Evolutionary conservation across 2,329 filamentous ascomycete species (phyloP), one percentile per base, ranked within the genome.

Genomic region (Penicillium sp.): DNA sequence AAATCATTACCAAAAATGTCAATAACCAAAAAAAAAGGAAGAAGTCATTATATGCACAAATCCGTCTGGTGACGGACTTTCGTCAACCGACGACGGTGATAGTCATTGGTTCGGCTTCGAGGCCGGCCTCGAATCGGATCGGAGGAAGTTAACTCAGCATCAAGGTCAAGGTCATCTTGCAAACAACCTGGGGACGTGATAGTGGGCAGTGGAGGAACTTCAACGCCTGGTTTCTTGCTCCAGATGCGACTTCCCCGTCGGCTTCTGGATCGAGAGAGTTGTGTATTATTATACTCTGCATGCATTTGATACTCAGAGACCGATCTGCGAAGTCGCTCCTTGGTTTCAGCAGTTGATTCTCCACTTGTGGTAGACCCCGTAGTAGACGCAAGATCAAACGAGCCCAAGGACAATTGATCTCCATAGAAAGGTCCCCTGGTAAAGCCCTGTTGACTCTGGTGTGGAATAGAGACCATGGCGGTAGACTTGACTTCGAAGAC

Each of bases 51-150:
- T 62, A 58, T 59, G 54, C 49, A 60, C 49, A 50, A 8, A 55
- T 60, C 66, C 49, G 47, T 21, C 33, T 57, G 57, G 21, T 45
- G 45, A 35, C 53, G 63, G 12, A 59, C 43, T 43, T 66, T 67
- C 7, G 62, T 61, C 49, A 65, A 51, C 49, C 50, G 61, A 21
- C 60, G 58, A 35, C 59, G 62, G 29, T 62, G 62, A 35, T 60
- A 57, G 21, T 67, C 66, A 13, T 70, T 58, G 48, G 59, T 68
- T 25, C 68, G 66, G 44, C 57, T 70, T 39, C 66, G 63, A 47
- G 63, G 49, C 12, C 69, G 61, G 35, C 67, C 68, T 51, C 70
- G 66, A 21, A 52, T 43, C 23, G 49, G 17, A n/a, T 69, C 66
- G 33, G 53, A 27, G 3, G 41, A n/a, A 25, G 19, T 29, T 2